Percentiles rank a stretch among this genome's conserved stretches.
Evolutionary conservation across 768 basidiomycete species (phyloP).

Genomic region (Mycena rosella): DNA sequence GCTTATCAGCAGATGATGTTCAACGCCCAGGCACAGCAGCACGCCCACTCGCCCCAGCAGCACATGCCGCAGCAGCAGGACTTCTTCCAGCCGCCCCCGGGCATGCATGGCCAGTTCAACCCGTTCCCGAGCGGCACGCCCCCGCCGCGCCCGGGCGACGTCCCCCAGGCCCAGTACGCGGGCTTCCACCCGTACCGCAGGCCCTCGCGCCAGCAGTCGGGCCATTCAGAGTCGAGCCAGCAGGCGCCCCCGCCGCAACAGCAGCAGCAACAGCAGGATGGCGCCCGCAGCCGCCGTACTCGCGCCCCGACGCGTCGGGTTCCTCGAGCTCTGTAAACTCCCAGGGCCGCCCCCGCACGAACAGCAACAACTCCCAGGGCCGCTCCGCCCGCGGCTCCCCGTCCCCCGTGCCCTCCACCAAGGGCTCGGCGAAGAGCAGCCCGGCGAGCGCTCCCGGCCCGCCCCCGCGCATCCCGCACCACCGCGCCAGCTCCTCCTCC

Average conservation of each 20-base stretch:
- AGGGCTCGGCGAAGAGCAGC: no score
- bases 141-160: slow-evolving; percentile 42
- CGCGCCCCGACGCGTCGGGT: slow-evolving; percentile 81
- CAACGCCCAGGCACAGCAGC: no score
- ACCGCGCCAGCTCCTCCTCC: slow-evolving; percentile 44
- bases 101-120: slow-evolving; percentile 32
- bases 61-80: slow-evolving; percentile 51
- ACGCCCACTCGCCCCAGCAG: no score
- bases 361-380: slow-evolving; percentile 70
- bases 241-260: slow-evolving; percentile 35
- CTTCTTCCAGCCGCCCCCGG: slow-evolving; percentile 25
- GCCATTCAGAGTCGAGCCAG: slow-evolving; percentile 49
- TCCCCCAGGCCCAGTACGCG: slow-evolving; percentile 41
- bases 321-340: slow-evolving; percentile 87
- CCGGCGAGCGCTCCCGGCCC: slow-evolving; percentile 38
- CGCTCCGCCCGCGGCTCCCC: slow-evolving; percentile 48
- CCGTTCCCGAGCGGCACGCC: slow-evolving; percentile 37
- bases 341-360: slow-evolving; percentile 69
- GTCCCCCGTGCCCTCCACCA: slow-evolving; percentile 40
- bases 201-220: slow-evolving; percentile 64
- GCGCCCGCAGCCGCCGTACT: slow-evolving; percentile 83
- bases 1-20: slow-evolving; percentile 95
- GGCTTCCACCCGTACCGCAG: slow-evolving; percentile 90
- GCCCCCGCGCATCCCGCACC: slow-evolving; percentile 47
- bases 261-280: slow-evolving; percentile 59